These are phyloP conservation scores for Rosa persica DNA, from an alignment of 306 rosid species.

Conservation along the genomic window DNA sequence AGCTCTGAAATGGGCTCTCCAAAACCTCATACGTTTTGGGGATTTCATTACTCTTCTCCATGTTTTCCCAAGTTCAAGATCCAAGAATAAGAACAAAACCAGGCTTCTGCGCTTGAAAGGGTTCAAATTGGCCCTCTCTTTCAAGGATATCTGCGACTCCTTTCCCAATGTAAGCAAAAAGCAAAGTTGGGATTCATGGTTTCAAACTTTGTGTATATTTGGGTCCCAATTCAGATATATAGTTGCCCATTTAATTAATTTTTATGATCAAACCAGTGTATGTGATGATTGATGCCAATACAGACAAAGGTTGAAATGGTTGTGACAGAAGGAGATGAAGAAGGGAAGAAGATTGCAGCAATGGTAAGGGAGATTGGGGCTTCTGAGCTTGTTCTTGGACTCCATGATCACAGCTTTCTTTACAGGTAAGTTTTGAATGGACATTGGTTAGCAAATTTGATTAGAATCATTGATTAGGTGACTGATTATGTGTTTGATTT, in stretches of 20 bases:
- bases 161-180: slow-evolving; percentile 53
- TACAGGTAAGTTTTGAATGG: slow-evolving; percentile 59
- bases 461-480: background rate
- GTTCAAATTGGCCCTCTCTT: slow-evolving; percentile 76
- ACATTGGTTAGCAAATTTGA: background rate
- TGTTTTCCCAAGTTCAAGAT: slow-evolving; percentile 54
- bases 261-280: slow-evolving; percentile 12
- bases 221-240: background rate
- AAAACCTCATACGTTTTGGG: slow-evolving; percentile 65
- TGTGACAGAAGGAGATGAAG: slow-evolving; percentile 74
- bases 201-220: background rate
- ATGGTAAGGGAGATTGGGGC: slow-evolving; percentile 68
- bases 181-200: background rate
- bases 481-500: background rate
- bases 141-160: slow-evolving; percentile 64
- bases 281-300: slow-evolving; percentile 39
- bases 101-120: slow-evolving; percentile 71
- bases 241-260: slow-evolving; percentile 1
- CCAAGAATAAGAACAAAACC: slow-evolving; percentile 52
- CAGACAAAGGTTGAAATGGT: slow-evolving; percentile 95
- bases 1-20: slow-evolving; percentile 82
- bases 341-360: slow-evolving; percentile 65
- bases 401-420: slow-evolving; percentile 89
- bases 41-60: slow-evolving; percentile 81
- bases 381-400: slow-evolving; percentile 78